phyloP scores from a whole-genome alignment of 176 grass and related monocot species.

The Saccharum spontaneum region DNA sequence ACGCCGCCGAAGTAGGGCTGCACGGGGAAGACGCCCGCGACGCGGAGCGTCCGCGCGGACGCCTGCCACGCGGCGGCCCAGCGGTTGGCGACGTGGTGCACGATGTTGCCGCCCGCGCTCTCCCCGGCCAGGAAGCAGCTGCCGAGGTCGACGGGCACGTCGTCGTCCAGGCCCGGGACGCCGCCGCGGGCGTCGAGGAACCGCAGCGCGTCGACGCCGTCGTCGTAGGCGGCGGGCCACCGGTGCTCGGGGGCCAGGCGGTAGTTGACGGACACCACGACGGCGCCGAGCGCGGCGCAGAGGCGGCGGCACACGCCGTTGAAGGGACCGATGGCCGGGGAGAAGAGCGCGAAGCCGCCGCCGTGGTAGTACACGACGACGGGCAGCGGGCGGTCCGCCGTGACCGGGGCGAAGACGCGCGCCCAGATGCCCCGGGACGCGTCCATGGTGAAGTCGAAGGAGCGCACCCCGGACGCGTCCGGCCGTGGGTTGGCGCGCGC shows the following conservation, averaged over 20 bases:
- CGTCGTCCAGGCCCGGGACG: background rate
- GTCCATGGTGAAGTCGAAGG: conserved; percentile 59
- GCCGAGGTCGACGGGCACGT: background rate
- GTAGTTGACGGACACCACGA: conserved; percentile 53
- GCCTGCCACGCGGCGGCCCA: conserved; percentile 12
- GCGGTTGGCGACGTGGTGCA: conserved; percentile 64
- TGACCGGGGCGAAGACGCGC: conserved; percentile 51
- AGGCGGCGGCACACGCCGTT: conserved; percentile 58
- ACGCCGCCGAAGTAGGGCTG: conserved; percentile 20
- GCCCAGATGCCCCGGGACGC: conserved; percentile 46
- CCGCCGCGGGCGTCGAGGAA: conserved; percentile 23
- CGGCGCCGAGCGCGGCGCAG: conserved; percentile 31
- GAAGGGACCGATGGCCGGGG: conserved; percentile 46
- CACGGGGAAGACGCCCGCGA: conserved; percentile 42
- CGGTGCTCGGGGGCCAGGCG: conserved; percentile 57
- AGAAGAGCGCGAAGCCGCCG: conserved; percentile 76
- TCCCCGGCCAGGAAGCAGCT: conserved; percentile 73
- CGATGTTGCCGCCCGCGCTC: conserved; percentile 91
- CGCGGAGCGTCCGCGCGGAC: background rate
- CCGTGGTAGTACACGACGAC: conserved; percentile 72
- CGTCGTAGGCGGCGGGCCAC: conserved; percentile 45
- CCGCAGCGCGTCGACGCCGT: conserved; percentile 28
- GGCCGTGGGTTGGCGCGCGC: conserved; percentile 25
- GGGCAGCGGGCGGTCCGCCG: conserved; percentile 1
- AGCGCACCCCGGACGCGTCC: conserved; percentile 45